Evolutionary conservation across 2,329 filamentous ascomycete genomes (phyloP), one percentile per base, ranked within the genome.

Genomic region (Xylaria sp.): DNA sequence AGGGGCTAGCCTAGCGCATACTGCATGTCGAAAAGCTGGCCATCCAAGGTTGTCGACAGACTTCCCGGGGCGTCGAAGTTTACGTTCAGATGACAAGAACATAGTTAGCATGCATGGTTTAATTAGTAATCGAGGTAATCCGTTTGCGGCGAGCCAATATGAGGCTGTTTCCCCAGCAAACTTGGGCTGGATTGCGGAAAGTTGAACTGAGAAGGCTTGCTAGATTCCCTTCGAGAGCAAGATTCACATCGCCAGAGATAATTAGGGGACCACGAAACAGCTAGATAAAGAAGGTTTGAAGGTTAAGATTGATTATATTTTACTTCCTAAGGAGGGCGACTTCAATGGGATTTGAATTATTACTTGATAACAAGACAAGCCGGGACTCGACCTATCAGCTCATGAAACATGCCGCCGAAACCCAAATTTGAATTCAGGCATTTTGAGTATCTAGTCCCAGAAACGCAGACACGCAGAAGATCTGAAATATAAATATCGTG

Each of bases 11-110:
- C 54, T 49, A 9, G 47, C 40, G 42, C 42, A 57, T 11, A 45
- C 54, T 15, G 54, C 49, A 45, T 62, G 60, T 54, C 54, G 58
- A 40, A 62, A 54, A 1, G 53, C 47, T 11, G 60, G 57, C 3
- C 47, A 38, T 28, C 53, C 60, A 35, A 40, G 40, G n/a, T 42
- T 14, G 43, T 62, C 60, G 12, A 53, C 0, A 28, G 47, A 35
- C 21, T 28, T 33, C 21, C 38, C 8, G 0, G 28, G 31, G 57
- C 25, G 40, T 19, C 45, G 0, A 9, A 47, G 28, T 21, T 50
- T 46, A 23, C 33, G 12, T 33, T 25, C 23, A 33, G 50, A 42
- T 28, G 45, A 40, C 12, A 50, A 12, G 23, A 56, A 14, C 7
- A 28, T 51, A 19, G 37, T 21, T 8, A 52, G 31, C 15, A 61